Evolutionary conservation across 2,329 filamentous ascomycete genomes (phyloP), one percentile per base, ranked within the genome.

Genomic region (Exophiala mesophila): DNA sequence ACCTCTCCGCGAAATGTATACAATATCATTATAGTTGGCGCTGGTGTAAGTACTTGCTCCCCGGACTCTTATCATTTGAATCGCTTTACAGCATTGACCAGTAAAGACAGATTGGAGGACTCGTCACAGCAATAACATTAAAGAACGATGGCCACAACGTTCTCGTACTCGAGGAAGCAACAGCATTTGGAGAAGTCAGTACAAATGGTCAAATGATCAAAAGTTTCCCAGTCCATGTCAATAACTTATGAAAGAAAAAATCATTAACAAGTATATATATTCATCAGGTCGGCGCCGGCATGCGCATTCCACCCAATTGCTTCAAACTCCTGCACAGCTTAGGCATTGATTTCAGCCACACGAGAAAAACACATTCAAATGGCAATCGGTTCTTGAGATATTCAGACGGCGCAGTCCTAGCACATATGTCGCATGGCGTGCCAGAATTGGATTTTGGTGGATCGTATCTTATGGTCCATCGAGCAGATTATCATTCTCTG

Each of bases 381-480:
- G 57, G 59, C 13, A 57, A 59, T 38, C 51, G 55, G 15, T 62
- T 60, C 37, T 43, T 57, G 5, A 57, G 60, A 44, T 60, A 56
- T 57, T 57, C 59, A 45, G 54, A 54, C 34, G 53, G 52, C 3
- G 50, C 52, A 10, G 45, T 59, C 5, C 50, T 59, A 10, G 57
- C 59, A 23, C n/a, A 26, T 26, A 45, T 48, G n/a, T 43, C 48
- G 5, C 54, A 53, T 29, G 16, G 45, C 4, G 35, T 58, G 36
- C 50, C 59, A 3, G 34, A 56, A 36, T 32, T 43, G 6, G 32
- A 41, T 16, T 60, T 60, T 42, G 59, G 58, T 3, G 55, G 55
- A 4, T 55, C 58, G 4, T 60, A 59, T 45, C 59, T 58, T 40
- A 57, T 59, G 41, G 49, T 62, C 31, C 59, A 62, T 45, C 56